Evolutionary conservation across 2,329 filamentous ascomycete species (phyloP), one percentile per base, ranked within the genome.

Genomic region (Myriosclerotinia scirpicola): DNA sequence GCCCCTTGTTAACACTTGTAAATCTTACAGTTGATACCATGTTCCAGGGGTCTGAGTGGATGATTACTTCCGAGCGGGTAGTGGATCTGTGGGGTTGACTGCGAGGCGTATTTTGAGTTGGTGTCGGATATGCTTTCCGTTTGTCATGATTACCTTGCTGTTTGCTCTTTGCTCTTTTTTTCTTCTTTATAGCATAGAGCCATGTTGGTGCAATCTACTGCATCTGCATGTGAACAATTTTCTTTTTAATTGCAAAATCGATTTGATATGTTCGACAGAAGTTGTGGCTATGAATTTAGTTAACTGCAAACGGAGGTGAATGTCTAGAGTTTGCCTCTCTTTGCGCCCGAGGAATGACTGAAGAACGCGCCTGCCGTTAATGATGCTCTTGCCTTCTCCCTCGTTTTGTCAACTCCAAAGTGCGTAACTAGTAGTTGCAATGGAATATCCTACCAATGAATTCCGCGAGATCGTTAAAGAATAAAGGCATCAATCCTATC

Each of bases 81-180:
- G 22, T 42, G 22, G 54, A 15, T 44, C 22, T 59, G 22, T 59
- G 44, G 54, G 63, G 63, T 65, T 65, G 54, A 65, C 44, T 58
- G 44, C 54, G 34, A 65, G 63, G 54, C 54, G 2, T 36, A 59
- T 42, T 65, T 36, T 46, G 26, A 60, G 20, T 60, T 36, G 26
- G 11, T 54, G 11, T 54, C 20, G 12, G 42, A 50, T 50, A 17
- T 60, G 9, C 40, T 6, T 58, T 44, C 11, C 38, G 8, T 26
- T 58, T 44, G 22, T 20, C 48, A 15, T 46, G 44, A 46, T n/a
- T 46, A 20, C 44, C 5, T 22, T 36, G 11, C 1, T 26, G 26
- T 26, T 26, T 26, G 26, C 26, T 26, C 26, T 26, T 26, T 26
- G 26, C 26, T 26, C 26, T 26, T 26, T 26, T 17, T 30, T 34